Evolutionary conservation across 2,329 filamentous ascomycete genomes (phyloP).

Genomic region (Pyricularia grisea): DNA sequence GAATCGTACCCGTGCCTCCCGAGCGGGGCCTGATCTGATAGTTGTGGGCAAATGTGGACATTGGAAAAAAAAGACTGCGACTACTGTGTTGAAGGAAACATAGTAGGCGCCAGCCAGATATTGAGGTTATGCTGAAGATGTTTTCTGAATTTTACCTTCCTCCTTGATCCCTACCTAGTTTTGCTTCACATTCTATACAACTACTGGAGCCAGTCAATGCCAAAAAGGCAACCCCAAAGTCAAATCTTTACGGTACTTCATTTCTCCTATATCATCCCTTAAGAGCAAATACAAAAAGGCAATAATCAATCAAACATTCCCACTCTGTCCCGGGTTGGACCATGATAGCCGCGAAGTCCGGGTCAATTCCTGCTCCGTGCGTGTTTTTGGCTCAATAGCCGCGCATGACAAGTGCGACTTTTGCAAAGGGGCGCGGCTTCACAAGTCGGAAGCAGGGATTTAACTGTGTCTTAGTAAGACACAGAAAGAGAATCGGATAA

Average conservation of each 20-base stretch:
- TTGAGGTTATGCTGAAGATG: background rate
- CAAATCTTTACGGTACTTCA: background rate
- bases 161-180: background rate
- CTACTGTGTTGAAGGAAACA: background rate
- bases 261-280: background rate
- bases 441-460: background rate
- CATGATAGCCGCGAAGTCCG: background rate
- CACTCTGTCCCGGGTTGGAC: background rate
- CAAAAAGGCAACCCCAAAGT: background rate
- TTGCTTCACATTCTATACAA: background rate
- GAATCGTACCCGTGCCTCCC: background rate
- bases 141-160: background rate
- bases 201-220: background rate
- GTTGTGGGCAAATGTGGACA: background rate
- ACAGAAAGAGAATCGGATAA: too few species aligned
- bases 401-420: background rate
- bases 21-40: background rate
- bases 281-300: background rate
- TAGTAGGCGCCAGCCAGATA: background rate
- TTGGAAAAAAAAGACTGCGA: background rate
- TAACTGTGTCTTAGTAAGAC: too few species aligned
- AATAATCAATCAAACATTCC: background rate
- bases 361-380: background rate
- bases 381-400: background rate
- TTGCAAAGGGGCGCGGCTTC: background rate